Percentiles rank a stretch among this genome's conserved stretches.
Conservation (phyloP, 2,329 filamentous ascomycete genomes). For the Amylocarpus encephaloides region DNA sequence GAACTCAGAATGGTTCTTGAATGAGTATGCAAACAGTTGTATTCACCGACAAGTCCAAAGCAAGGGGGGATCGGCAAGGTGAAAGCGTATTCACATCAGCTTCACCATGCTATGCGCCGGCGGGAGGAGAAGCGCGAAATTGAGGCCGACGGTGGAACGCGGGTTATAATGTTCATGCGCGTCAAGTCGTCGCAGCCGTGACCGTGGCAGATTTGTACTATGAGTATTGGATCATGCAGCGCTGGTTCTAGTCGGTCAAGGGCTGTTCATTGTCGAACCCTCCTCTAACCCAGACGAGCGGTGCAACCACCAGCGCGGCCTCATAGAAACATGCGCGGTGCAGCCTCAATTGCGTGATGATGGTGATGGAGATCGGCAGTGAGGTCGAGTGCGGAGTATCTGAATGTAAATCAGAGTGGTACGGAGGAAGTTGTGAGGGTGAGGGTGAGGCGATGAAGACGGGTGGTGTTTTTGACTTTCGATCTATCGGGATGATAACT, state of each 20-base stretch:
- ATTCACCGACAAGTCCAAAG: not conserved
- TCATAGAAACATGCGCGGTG: slow-evolving; percentile 17
- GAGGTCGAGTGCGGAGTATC: not conserved
- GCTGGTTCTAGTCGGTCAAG: slow-evolving; percentile 19
- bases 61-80: not conserved
- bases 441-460: too few species aligned
- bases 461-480: too few species aligned
- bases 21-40: not conserved
- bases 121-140: slow-evolving; percentile 3
- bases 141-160: not conserved
- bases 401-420: not conserved
- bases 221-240: not conserved
- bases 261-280: slow-evolving; percentile 25
- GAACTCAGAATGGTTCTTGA: too few species aligned
- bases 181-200: not conserved
- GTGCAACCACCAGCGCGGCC: slow-evolving; percentile 11
- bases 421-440: not conserved
- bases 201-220: not conserved
- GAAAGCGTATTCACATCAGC: not conserved
- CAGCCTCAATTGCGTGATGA: slow-evolving; percentile 1
- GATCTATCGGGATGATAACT: too few species aligned
- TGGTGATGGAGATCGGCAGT: not conserved
- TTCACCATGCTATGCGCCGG: slow-evolving; percentile 2
- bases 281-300: slow-evolving; percentile 10
- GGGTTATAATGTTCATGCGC: too few species aligned